A percentile compares a stretch with the other conserved stretches of the same genome.
phyloP scores from a whole-genome alignment of 2,329 filamentous ascomycete species.

The Aureobasidium sp. region DNA sequence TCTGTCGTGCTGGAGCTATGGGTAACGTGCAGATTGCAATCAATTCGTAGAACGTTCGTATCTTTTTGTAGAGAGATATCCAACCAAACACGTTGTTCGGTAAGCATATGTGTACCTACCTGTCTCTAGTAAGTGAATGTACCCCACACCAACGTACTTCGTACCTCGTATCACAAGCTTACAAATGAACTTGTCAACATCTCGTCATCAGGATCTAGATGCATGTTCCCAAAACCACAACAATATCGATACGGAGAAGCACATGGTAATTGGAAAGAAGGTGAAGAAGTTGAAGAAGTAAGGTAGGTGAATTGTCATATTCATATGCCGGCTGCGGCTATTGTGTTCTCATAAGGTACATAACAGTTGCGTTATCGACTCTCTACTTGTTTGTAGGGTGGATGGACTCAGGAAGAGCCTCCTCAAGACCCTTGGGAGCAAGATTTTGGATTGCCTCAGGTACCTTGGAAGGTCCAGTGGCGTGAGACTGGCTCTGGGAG shows the following conservation, averaged over 20 bases:
- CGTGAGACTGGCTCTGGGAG: slow-evolving; percentile 4
- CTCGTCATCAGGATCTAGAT: not conserved
- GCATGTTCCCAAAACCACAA: no score
- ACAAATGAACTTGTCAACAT: slow-evolving; percentile 8
- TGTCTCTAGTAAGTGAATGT: no score
- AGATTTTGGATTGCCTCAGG: slow-evolving; percentile 8
- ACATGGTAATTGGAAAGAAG: no score
- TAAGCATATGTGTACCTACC: no score
- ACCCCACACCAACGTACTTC: not conserved
- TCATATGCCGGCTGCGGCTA: slow-evolving; percentile 14
- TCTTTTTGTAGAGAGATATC: no score
- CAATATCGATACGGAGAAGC: no score
- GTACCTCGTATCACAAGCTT: no score
- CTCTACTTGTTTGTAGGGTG: slow-evolving; percentile 1
- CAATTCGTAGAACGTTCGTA: no score
- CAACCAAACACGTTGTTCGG: no score
- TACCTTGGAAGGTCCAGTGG: slow-evolving; percentile 16
- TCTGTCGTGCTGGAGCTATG: no score
- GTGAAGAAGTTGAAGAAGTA: not conserved
- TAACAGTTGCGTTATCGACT: not conserved
- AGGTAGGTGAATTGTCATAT: not conserved
- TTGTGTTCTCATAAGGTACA: slow-evolving; percentile 1
- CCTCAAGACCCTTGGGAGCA: slow-evolving; percentile 7
- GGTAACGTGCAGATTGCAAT: no score
- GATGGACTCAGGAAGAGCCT: slow-evolving; percentile 6